Evolutionary conservation across 2,329 filamentous ascomycete species (phyloP), one percentile per base, ranked within the genome.

Genomic region (Alternaria sp.): DNA sequence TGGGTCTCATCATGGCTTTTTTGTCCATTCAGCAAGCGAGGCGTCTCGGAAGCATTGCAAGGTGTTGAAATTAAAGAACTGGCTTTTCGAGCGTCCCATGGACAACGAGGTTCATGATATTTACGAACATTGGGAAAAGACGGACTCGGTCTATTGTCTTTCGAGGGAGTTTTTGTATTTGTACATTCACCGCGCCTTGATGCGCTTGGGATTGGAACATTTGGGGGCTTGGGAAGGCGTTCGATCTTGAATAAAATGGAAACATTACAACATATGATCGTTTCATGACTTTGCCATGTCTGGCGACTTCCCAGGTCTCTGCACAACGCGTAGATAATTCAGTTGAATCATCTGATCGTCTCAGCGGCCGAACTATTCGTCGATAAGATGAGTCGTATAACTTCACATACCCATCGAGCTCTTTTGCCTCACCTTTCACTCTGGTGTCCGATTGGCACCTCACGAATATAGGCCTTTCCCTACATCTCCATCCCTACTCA

Each of bases 41-140:
- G 74, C 74, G 74, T 74, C 72, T 75, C 71, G 73, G 74, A 72
- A 75, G 72, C 71, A 69, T 69, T 73, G 64, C 68, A 68, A 32
- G 69, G 68, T 51, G 72, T 73, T 70, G 69, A 30, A 59, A 50
- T 60, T 58, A 49, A 49, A 64, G 58, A 61, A 51, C 23, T 54
- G 32, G 50, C 47, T 59, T 69, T 72, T 72, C 69, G 70, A 74
- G 71, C 73, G 69, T 69, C 68, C 62, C 44, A 68, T 72, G 65
- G 61, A 70, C 62, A 70, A 58, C 61, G 59, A 60, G 43, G 54
- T 55, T 71, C 62, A 74, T 67, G 71, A 74, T n/a, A 52, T 59
- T 54, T 67, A 61, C 51, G 56, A 65, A 56, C 15, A 44, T 36
- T 54, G 43, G 58, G 51, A 55, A 50, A 43, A 61, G 32, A 67